Percentiles rank a stretch among this genome's conserved stretches.
These are phyloP conservation scores for Ophiostoma himal-ulmi DNA, from an alignment of 2,329 filamentous ascomycete genomes.

Conservation along the genomic window DNA sequence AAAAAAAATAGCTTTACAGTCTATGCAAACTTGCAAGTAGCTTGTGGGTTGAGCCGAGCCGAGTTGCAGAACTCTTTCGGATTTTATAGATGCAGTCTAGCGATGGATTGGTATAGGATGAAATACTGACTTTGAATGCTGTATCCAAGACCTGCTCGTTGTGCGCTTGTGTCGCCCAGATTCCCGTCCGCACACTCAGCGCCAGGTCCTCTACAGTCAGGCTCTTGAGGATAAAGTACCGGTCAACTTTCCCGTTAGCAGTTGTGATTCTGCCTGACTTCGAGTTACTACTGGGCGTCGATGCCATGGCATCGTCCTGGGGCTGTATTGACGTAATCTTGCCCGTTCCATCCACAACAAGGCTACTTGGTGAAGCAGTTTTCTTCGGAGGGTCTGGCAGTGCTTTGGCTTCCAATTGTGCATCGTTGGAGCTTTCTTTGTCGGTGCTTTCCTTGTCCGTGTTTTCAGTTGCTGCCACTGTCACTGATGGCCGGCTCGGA, in stretches of 20 bases:
- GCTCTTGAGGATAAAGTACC: constrained; percentile 90
- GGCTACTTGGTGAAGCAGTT: not conserved
- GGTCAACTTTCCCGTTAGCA: constrained; percentile 48
- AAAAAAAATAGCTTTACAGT: not conserved
- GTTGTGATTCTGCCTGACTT: constrained; percentile 24
- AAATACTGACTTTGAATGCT: constrained; percentile 64
- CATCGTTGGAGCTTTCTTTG: not conserved
- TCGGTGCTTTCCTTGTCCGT: not conserved
- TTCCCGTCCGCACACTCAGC: constrained; percentile 74
- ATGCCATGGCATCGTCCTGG: not conserved
- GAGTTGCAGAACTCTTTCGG: not conserved
- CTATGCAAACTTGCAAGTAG: not conserved
- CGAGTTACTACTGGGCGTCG: not conserved
- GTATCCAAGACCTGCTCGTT: constrained; percentile 80
- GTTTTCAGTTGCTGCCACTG: not conserved
- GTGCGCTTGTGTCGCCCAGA: constrained; percentile 92
- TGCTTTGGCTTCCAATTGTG: too few relatives aligned
- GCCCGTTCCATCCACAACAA: constrained; percentile 21
- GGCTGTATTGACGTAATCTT: not conserved
- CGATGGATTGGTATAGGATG: not conserved
- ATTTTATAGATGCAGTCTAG: not conserved
- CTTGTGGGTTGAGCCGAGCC: not conserved
- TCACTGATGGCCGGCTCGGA: constrained; percentile 45
- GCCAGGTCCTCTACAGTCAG: constrained; percentile 87
- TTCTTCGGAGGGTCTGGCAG: not conserved